Base-by-base conservation (phyloP, 2,329 filamentous ascomycete genomes). In the Alternaria sp. region DNA sequence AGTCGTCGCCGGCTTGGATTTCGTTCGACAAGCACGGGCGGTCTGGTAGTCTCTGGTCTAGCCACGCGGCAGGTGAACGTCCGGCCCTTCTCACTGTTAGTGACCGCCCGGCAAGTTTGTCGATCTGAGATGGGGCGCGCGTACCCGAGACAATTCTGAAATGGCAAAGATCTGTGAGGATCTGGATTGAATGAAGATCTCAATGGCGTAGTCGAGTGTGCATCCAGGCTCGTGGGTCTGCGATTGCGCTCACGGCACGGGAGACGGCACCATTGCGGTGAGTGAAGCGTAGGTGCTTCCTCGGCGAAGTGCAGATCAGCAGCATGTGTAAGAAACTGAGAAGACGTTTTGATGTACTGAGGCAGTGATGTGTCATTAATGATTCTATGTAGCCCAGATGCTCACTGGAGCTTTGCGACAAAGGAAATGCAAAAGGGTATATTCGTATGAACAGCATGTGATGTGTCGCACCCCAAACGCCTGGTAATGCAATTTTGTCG, bases 401-500 rank as follows among this genome's bases (percentile, higher is more conserved):
- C 28, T 17, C 26, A 25, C 17, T 51, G 15, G 21, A 56, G 46
- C 52, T 21, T 28, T 61, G 21, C 17, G 23, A 61, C 36, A 36
- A 64, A 62, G 44, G 50, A 56, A 52, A 54, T 56, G 51, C 50
- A 52, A 40, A 59, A 52, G 62, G 62, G 62, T 65, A 65, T 65
- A 62, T 59, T 45, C 28, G 36, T 62, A 30, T 30, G 26, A 50
- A 43, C 40, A 57, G 54, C 51, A 32, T 58, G 28, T 17, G 30
- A 46, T 15, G 26, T 23, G 44, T 28, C 23, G 30, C 32, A 28
- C 11, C 17, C 59, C 40, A 62, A 47, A 59, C 58, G 47, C 57
- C 57, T 54, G 19, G 26, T 28, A 47, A 59, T 59, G 60, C 56
- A n/a, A 5, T 40, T 59, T 46, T 59, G 54, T 45, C 61, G 52